Evolutionary conservation across 352 stramenopile species (phyloP).

Genomic region (Globisporangium viniferum): DNA sequence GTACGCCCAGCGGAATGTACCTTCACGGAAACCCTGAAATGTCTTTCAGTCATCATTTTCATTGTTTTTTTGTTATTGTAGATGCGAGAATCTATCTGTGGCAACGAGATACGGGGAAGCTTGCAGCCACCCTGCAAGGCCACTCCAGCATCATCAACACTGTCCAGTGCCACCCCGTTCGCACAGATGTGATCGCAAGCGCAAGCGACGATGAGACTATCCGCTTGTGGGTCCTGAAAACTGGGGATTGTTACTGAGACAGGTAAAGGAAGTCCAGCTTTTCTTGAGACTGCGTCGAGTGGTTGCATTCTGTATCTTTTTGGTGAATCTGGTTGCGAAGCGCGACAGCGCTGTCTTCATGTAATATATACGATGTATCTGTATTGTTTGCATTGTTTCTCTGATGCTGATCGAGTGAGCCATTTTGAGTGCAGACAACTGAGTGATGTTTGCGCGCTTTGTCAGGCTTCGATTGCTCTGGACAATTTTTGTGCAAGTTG

Average conservation of each 20-base stretch:
- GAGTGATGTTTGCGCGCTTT: neutral
- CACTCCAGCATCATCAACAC: constrained; percentile 75
- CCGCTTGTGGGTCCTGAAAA: constrained; percentile 35
- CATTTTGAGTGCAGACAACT: neutral
- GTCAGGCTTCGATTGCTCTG: neutral
- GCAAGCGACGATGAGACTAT: constrained; percentile 78
- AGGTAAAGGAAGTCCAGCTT: neutral
- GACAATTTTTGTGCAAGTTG: neutral
- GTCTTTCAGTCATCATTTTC: neutral
- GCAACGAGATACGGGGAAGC: constrained; percentile 48
- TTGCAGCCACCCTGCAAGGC: constrained; percentile 32
- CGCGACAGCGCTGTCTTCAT: neutral
- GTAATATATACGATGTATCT: constrained; percentile 8
- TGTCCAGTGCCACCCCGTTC: constrained; percentile 51
- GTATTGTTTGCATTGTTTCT: neutral
- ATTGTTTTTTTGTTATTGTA: constrained; percentile 11
- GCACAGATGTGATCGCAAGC: constrained; percentile 51
- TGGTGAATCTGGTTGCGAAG: neutral
- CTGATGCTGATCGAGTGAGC: neutral
- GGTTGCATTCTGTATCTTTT: neutral
- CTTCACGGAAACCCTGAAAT: neutral
- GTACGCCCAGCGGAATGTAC: constrained; percentile 20
- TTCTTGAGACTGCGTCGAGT: neutral
- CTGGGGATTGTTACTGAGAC: neutral
- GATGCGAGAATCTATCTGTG: constrained; percentile 62